Evolutionary conservation across 1,139 yeast species (phyloP).

Genomic region (Sugiyamaella castrensis): DNA sequence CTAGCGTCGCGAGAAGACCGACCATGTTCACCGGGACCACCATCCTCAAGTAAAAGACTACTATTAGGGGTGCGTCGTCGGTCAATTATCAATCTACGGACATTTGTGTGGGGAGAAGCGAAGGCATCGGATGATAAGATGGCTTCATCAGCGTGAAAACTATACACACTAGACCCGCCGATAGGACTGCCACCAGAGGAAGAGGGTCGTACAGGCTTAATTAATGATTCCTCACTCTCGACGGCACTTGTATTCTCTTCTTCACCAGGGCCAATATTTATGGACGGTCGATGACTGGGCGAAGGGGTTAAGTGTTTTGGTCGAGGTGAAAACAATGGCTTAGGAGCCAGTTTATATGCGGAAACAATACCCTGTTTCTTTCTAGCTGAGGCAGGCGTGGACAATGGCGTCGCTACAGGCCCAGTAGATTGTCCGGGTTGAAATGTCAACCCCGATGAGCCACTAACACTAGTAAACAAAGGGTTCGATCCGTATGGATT

Average conservation of each 20-base stretch:
- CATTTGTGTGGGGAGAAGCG: slow-evolving; percentile 54
- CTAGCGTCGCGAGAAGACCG: neutral
- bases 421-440: slow-evolving; percentile 38
- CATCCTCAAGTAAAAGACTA: slow-evolving; percentile 1
- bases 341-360: slow-evolving; percentile 61
- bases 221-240: slow-evolving; percentile 7
- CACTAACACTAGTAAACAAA: slow-evolving; percentile 40
- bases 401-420: slow-evolving; percentile 56
- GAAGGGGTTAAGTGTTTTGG: slow-evolving; percentile 7
- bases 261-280: slow-evolving; percentile 3
- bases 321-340: slow-evolving; percentile 38
- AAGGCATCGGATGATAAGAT: slow-evolving; percentile 71
- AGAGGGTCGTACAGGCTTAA: slow-evolving; percentile 3
- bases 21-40: neutral
- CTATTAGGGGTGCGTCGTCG: slow-evolving; percentile 5
- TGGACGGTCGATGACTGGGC: slow-evolving; percentile 1
- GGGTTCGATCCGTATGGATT: slow-evolving; percentile 78
- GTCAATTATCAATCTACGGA: slow-evolving; percentile 57
- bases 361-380: slow-evolving; percentile 58
- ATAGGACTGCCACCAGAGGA: slow-evolving; percentile 10
- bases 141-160: slow-evolving; percentile 57
- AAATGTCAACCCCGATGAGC: neutral
- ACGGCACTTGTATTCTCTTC: slow-evolving; percentile 10
- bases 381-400: slow-evolving; percentile 25
- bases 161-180: slow-evolving; percentile 30